Conservation (phyloP, 2,329 filamentous ascomycete species). For the Neofusicoccum laricinum region DNA sequence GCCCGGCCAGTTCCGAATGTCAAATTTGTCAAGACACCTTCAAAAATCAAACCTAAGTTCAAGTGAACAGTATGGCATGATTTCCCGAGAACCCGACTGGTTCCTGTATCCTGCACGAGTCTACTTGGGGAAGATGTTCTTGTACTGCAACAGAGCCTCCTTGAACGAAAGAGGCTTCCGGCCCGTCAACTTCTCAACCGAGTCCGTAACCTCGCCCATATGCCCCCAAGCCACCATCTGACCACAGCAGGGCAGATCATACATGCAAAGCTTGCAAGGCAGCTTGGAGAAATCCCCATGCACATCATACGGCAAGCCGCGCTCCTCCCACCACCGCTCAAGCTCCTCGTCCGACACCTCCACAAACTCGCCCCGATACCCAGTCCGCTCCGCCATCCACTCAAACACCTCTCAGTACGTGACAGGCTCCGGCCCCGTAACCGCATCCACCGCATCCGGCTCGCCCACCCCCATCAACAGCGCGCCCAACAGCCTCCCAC, state of each 20-base stretch:
- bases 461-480: not conserved
- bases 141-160: not conserved
- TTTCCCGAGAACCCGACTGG: no score
- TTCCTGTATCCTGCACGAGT: no score
- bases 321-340: not conserved
- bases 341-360: not conserved
- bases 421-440: not conserved
- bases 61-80: no score
- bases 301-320: not conserved
- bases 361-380: not conserved
- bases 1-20: no score
- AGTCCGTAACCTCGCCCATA: not conserved
- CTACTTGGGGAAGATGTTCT: not conserved
- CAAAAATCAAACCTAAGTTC: no score
- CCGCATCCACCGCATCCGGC: not conserved
- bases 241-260: not conserved
- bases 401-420: not conserved
- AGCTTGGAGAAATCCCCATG: not conserved
- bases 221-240: constrained; percentile 3
- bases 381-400: not conserved
- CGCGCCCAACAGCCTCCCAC: not conserved
- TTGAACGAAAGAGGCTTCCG: not conserved
- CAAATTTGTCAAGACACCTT: no score
- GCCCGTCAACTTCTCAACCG: not conserved
- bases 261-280: not conserved